Evolutionary conservation across 768 basidiomycete species (phyloP), one percentile per base, ranked within the genome.

Genomic region (Trametes coccinea): DNA sequence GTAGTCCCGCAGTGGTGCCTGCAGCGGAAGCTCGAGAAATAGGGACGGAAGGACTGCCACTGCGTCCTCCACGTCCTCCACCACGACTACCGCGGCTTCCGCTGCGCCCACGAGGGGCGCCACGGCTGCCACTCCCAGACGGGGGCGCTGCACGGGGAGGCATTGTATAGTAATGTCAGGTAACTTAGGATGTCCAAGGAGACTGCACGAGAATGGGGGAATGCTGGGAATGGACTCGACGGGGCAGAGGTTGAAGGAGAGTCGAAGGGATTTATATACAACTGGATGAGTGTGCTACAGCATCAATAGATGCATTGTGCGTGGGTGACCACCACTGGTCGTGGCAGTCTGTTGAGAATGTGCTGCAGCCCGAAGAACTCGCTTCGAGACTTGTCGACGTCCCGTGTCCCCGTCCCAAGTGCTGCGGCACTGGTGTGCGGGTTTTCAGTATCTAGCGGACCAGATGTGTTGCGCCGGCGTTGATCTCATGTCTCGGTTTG

Each of bases 91-190:
- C 22, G 22, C 22, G 22, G 22, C 22, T 22, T 22, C 22, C 22
- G 22, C 22, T 22, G 22, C 22, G 37, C 16, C 54, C 33, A 13
- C 58, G 60, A n/a, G 22, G 22, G 22, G 40, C 62, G 27, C 55
- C 53, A 31, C 46, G 31, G 47, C 64, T 29, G 43, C 64, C 64
- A 27, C 69, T 65, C 4, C 65, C 57, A 52, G 57, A 62, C 33
- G 56, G 33, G n/a, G 62, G 55, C 10, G 58, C 61, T 60, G 69
- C 68, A 16, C 71, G 63, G 41, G 69, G 67, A 62, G 69, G 62
- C 70, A 70, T 70, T 9, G 46, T 22, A 29, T n/a, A 2, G n/a
- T n/a, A 22, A 22, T n/a, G 50, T 34, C 33, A 29, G 29, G 7
- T 45, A 22, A 1, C 22, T 22, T 22, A 22, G 59, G 29, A 5